These are phyloP conservation scores for Gracilaria domingensis DNA, from an alignment of 23 red algal species.

Conservation along the genomic window DNA sequence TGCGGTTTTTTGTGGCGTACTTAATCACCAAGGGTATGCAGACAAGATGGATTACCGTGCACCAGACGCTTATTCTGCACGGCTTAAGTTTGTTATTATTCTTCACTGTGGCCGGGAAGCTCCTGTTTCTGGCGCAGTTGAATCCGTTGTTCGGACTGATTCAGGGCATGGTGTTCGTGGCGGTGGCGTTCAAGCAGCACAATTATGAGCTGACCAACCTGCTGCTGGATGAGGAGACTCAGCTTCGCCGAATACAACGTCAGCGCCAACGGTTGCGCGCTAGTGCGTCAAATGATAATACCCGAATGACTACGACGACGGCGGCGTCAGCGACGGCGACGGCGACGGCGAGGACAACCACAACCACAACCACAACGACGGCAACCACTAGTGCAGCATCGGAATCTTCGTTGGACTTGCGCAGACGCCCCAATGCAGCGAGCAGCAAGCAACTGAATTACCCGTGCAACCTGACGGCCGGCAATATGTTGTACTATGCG, in stretches of 20 bases:
- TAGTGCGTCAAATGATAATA: background rate
- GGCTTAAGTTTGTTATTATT: slow-evolving; percentile 28
- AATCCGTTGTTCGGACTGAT: slow-evolving; percentile 80
- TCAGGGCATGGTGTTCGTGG: slow-evolving; percentile 66
- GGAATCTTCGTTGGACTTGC: slow-evolving; percentile 16
- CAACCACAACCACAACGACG: background rate
- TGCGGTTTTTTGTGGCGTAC: slow-evolving; percentile 53
- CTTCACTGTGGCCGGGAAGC: slow-evolving; percentile 31
- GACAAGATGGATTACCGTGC: slow-evolving; percentile 15
- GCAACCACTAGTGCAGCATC: slow-evolving; percentile 10
- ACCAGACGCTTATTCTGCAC: slow-evolving; percentile 36
- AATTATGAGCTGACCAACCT: slow-evolving; percentile 83
- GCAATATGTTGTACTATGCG: slow-evolving; percentile 82
- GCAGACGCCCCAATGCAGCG: background rate
- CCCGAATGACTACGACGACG: background rate
- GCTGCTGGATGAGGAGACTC: slow-evolving; percentile 79
- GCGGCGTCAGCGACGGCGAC: background rate
- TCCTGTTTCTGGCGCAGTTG: slow-evolving; percentile 32
- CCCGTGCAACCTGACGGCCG: slow-evolving; percentile 80
- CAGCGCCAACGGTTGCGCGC: background rate
- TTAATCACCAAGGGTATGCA: slow-evolving; percentile 16
- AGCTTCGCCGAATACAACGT: slow-evolving; percentile 17
- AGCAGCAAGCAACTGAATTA: slow-evolving; percentile 42
- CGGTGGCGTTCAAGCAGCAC: slow-evolving; percentile 82
- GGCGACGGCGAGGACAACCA: background rate